Evolutionary conservation across 192 early-diverging fungal genomes (phyloP).

Genomic region (Rhizoclosmatium sp.): DNA sequence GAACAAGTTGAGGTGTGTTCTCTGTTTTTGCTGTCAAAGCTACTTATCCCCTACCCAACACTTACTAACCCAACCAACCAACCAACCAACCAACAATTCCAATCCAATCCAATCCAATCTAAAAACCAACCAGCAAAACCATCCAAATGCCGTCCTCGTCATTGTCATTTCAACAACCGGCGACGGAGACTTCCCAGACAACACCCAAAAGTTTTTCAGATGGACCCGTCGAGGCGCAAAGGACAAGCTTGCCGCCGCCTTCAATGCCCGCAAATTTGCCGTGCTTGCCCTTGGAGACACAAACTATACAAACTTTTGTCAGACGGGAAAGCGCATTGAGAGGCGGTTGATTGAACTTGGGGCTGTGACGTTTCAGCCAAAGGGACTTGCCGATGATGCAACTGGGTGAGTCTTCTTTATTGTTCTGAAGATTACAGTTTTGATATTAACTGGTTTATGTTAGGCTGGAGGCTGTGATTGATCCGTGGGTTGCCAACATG

Average conservation of each 20-base stretch:
- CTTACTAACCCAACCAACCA: neutral
- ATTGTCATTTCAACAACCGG: conserved; percentile 92
- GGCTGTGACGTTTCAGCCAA: conserved; percentile 74
- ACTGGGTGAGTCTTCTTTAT: conserved; percentile 66
- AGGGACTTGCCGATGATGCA: conserved; percentile 90
- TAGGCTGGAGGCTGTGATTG: conserved; percentile 85
- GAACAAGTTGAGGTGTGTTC: conserved; percentile 54
- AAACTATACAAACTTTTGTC: conserved; percentile 94
- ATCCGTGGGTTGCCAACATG: conserved; percentile 89
- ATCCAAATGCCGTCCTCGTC: conserved; percentile 59
- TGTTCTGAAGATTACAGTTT: neutral
- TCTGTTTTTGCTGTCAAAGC: neutral
- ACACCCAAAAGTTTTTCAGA: conserved; percentile 89
- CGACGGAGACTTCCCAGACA: conserved; percentile 96
- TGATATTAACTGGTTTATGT: neutral
- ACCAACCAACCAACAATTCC: neutral
- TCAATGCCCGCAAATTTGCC: conserved; percentile 70
- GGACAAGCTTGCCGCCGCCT: conserved; percentile 53
- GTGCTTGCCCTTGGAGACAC: conserved; percentile 83
- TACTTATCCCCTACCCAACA: conserved; percentile 41
- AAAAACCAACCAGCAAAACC: neutral
- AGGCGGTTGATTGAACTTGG: conserved; percentile 78
- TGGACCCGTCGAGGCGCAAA: conserved; percentile 68
- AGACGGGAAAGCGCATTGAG: conserved; percentile 83
- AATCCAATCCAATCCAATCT: neutral